Evolutionary conservation across 2,329 filamentous ascomycete genomes (phyloP), one percentile per base, ranked within the genome.

Genomic region (Aspergillus bombycis): DNA sequence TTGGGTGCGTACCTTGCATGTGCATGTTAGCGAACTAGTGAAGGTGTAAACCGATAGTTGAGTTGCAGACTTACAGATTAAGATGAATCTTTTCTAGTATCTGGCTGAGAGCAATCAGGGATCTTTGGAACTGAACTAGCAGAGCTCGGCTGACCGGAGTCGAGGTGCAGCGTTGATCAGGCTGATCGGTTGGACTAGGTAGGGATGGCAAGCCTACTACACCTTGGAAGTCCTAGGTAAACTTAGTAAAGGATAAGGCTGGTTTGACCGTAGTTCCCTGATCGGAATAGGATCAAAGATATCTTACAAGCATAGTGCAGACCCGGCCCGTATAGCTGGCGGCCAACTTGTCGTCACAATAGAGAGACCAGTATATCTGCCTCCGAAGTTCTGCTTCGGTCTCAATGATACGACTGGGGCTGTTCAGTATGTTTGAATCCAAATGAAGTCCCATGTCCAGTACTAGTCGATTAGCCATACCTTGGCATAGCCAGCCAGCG

Each of bases 381-480:
- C 74, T 68, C 11, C 76, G 63, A 2, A 77, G 54, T 19, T 77
- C 71, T 21, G 72, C 69, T 57, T 79, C 76, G 19, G 73, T 67
- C 0, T 53, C 21, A 1, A 71, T 62, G 28, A 78, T 67, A 14
- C 62, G 56, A 43, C 65, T 68, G 11, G 73, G 67, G 12, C 70
- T 70, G 8, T 65, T 63, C 2, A 77, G 61, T 12, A 70, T 69
- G 0, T 69, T 65, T 1, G 73, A 68, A 34, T 79, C 77, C n/a
- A 78, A 65, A 36, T 80, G 78, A 0, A 79, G 65, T 0, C 78
- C 78, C 75, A 79, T 77, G 32, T 80, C 78, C 0, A 78, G 68
- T 9, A 71, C 73, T 11, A 80, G 61, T 7, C 76, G 70, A 54
- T 65, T 73, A 1, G 77, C 77, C 73, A 79, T 78, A 0, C 77